These are phyloP conservation scores for Rosellinia necatrix DNA, from an alignment of 2,329 filamentous ascomycete species.

Conservation along the genomic window DNA sequence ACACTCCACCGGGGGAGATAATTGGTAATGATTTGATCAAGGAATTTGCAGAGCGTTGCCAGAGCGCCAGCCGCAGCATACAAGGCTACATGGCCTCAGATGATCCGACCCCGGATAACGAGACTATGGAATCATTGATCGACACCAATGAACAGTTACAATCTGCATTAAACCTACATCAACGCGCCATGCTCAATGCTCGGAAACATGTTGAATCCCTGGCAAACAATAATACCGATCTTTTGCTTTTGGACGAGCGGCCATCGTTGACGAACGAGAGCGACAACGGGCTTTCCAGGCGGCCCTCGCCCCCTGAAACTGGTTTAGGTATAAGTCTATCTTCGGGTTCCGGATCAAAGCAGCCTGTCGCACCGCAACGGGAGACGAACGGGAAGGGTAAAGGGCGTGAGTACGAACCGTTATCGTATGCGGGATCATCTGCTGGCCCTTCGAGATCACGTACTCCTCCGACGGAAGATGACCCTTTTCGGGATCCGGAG, in stretches of 20 bases:
- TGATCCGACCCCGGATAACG: constrained; percentile 83
- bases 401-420: constrained; percentile 41
- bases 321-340: constrained; percentile 24
- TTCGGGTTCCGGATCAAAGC: constrained; percentile 30
- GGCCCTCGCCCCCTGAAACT: constrained; percentile 16
- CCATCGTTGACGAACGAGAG: constrained; percentile 13
- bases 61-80: constrained; percentile 77
- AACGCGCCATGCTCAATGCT: constrained; percentile 73
- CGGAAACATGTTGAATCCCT: constrained; percentile 57
- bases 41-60: constrained; percentile 89
- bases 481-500: constrained; percentile 45
- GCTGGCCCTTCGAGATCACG: constrained; percentile 40
- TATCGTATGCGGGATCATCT: constrained; percentile 29
- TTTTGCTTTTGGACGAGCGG: constrained; percentile 32
- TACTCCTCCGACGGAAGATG: constrained; percentile 36
- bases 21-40: constrained; percentile 84
- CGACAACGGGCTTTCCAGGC: constrained; percentile 9
- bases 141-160: constrained; percentile 93
- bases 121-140: constrained; percentile 91
- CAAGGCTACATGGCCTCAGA: constrained; percentile 83
- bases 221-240: constrained; percentile 36
- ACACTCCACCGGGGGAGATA: constrained; percentile 77
- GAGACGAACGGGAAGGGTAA: constrained; percentile 35
- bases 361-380: constrained; percentile 36
- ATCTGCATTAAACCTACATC: constrained; percentile 80